Percentiles rank a stretch among this genome's conserved stretches.
phyloP scores from a whole-genome alignment of 2,329 filamentous ascomycete genomes.

The Arthrobotrys entomopaga region DNA sequence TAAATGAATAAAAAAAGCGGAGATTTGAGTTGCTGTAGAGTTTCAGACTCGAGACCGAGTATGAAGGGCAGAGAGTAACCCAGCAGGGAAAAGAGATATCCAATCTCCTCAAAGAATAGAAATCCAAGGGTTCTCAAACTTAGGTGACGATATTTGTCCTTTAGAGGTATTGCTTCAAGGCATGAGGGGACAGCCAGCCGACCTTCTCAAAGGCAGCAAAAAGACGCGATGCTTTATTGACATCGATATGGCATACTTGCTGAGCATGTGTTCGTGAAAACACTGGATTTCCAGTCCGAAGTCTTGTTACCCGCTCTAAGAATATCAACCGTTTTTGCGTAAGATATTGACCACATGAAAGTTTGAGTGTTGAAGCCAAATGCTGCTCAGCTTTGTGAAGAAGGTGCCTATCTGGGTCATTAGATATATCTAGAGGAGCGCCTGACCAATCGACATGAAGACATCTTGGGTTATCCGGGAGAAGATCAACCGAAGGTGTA shows the following conservation, averaged over 20 bases:
- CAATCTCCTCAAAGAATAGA: background rate
- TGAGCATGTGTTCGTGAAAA: slow-evolving; percentile 96
- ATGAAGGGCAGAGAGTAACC: too few relatives aligned
- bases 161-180: slow-evolving; percentile 61
- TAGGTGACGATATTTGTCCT: background rate
- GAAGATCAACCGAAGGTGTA: slow-evolving; percentile 74
- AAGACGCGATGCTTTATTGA: slow-evolving; percentile 94
- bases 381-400: slow-evolving; percentile 81
- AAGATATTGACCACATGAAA: slow-evolving; percentile 88
- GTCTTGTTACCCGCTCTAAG: slow-evolving; percentile 75
- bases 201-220: slow-evolving; percentile 90
- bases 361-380: slow-evolving; percentile 79
- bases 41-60: too few relatives aligned
- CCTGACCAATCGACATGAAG: slow-evolving; percentile 91
- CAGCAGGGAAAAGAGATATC: too few relatives aligned
- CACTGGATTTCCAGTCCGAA: slow-evolving; percentile 74
- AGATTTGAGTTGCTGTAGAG: too few relatives aligned
- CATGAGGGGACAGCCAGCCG: slow-evolving; percentile 76
- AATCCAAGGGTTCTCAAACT: too few relatives aligned
- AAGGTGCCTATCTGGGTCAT: slow-evolving; percentile 74
- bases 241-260: slow-evolving; percentile 96
- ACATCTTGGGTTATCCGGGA: slow-evolving; percentile 74
- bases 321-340: slow-evolving; percentile 95
- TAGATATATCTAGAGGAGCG: slow-evolving; percentile 77
- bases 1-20: too few relatives aligned